Conservation (phyloP, 257 asterid species). For the Hygrophila difformis region DNA sequence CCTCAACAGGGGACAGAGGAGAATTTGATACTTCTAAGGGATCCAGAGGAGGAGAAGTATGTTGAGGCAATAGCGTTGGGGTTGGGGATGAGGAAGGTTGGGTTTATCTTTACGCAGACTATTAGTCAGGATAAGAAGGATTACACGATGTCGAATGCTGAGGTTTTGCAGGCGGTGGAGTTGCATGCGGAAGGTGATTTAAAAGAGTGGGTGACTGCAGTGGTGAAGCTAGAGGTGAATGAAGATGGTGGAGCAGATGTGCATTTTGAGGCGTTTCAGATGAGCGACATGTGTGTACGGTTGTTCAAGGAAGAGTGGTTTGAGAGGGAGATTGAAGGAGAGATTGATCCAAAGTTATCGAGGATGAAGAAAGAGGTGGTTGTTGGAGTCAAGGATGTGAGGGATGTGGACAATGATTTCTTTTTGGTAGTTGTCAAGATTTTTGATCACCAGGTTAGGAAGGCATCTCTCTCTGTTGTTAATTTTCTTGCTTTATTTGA, state of each 20-base stretch:
- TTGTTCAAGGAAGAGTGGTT: conserved; percentile 81
- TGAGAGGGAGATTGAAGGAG: conserved; percentile 51
- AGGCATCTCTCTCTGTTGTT: neutral
- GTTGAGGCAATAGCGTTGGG: conserved; percentile 84
- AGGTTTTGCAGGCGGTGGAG: conserved; percentile 83
- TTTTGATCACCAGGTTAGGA: conserved; percentile 77
- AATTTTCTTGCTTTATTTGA: neutral
- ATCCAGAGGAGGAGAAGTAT: conserved; percentile 59
- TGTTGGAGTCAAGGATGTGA: conserved; percentile 80
- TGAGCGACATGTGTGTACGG: conserved; percentile 81
- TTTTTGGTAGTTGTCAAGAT: conserved; percentile 94
- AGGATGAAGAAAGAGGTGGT: conserved; percentile 86
- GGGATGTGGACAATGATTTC: conserved; percentile 86
- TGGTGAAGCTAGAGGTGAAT: conserved; percentile 83
- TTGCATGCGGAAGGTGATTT: conserved; percentile 70
- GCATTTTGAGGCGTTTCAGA: conserved; percentile 95
- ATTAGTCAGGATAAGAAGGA: conserved; percentile 82
- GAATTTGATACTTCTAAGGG: conserved; percentile 51
- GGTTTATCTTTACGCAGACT: conserved; percentile 83
- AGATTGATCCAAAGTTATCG: conserved; percentile 78
- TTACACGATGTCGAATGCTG: conserved; percentile 66
- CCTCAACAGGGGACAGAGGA: conserved; percentile 87
- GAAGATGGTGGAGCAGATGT: conserved; percentile 81
- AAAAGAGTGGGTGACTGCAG: conserved; percentile 95
- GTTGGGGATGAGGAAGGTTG: conserved; percentile 78